phyloP scores from a whole-genome alignment of 129 eudicot genomes.

The Glebionis coronaria region DNA sequence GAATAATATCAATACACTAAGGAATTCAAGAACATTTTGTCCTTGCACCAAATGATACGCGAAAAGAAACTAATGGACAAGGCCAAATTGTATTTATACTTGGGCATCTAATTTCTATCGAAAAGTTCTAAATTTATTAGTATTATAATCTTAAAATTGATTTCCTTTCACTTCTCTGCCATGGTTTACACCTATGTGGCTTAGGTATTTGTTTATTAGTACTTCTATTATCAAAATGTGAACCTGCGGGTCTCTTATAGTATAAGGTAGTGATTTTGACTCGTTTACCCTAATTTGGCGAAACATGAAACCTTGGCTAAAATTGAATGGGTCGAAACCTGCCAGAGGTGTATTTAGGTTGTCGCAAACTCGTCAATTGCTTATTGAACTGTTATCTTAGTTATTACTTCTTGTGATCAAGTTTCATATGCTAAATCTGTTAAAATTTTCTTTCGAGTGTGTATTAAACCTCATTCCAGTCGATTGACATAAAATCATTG shows the following conservation, averaged over 20 bases:
- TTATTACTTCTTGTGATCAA: too few relatives aligned
- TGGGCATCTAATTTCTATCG: background rate
- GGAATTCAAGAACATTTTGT: too few relatives aligned
- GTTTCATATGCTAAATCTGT: too few relatives aligned
- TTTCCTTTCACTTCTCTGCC: slow-evolving; percentile 9
- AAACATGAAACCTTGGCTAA: background rate
- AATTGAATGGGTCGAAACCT: background rate
- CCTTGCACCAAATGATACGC: too few relatives aligned
- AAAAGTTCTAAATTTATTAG: background rate
- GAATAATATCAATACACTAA: background rate
- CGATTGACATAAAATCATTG: background rate
- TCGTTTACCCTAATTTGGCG: background rate
- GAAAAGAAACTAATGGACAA: too few relatives aligned
- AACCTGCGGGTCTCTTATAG: background rate
- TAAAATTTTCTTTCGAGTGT: background rate
- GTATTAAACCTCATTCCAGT: background rate
- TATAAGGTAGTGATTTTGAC: background rate
- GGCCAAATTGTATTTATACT: too few relatives aligned
- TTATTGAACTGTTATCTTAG: background rate
- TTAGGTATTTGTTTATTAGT: background rate
- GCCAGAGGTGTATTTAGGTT: background rate
- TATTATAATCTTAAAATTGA: background rate
- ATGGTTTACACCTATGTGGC: background rate
- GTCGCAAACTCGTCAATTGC: background rate
- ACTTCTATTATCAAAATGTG: background rate